Conservation (phyloP, 2,329 filamentous ascomycete genomes). For the Fusarium robinianum region DNA sequence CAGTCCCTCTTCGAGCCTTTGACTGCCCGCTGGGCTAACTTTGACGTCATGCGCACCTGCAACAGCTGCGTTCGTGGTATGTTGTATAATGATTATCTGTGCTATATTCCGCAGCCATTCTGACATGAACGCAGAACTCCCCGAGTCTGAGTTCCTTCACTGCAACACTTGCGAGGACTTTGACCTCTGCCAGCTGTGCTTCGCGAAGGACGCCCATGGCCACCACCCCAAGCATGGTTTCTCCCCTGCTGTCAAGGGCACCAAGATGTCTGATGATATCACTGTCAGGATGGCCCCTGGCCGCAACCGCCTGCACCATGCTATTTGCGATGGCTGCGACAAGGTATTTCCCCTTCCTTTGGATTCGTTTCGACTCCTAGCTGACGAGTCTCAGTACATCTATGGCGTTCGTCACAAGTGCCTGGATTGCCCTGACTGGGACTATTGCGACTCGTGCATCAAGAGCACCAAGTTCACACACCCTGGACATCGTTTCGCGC, state of each 20-base stretch:
- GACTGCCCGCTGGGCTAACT: constrained; percentile 23
- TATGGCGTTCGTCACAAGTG: constrained; percentile 94
- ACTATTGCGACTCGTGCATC: constrained; percentile 83
- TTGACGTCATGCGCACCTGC: constrained; percentile 65
- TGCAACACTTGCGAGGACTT: constrained; percentile 86
- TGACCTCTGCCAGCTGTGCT: constrained; percentile 87
- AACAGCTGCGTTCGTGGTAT: constrained; percentile 61
- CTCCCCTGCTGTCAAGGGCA: constrained; percentile 66
- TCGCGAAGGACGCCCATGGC: constrained; percentile 75
- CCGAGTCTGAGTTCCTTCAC: constrained; percentile 81
- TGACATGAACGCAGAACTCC: constrained; percentile 57
- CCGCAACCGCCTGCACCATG: constrained; percentile 79
- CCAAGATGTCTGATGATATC: constrained; percentile 63
- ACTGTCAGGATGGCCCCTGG: constrained; percentile 74
- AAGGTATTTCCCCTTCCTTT: constrained; percentile 43
- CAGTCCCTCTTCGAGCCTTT: constrained; percentile 29
- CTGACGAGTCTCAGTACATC: constrained; percentile 59
- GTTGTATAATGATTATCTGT: constrained; percentile 9
- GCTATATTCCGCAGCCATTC: constrained; percentile 1
- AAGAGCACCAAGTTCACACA: constrained; percentile 70
- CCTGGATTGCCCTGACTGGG: constrained; percentile 95
- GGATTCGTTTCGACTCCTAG: not conserved
- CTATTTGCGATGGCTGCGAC: constrained; percentile 94
- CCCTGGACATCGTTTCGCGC: constrained; percentile 83
- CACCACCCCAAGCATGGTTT: constrained; percentile 91